Percentiles rank a stretch among this genome's conserved stretches.
Conservation (phyloP, 257 asterid genomes). For the Nicotiana otophora region DNA sequence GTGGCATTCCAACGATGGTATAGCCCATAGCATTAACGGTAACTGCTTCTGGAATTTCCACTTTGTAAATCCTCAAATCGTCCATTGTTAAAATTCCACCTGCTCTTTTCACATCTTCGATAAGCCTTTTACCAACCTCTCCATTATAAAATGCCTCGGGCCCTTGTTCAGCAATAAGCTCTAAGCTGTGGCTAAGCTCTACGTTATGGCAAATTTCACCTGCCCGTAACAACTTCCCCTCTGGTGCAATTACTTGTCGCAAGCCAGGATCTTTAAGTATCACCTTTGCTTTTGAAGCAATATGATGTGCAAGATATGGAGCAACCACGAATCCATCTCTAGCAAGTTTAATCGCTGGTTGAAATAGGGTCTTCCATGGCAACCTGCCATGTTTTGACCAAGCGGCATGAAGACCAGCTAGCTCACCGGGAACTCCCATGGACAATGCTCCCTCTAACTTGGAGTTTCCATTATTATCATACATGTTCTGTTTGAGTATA, state of each 20-base stretch:
- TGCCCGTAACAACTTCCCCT: conserved; percentile 52
- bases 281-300: conserved; percentile 20
- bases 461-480: conserved; percentile 37
- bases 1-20: conserved; percentile 84
- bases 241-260: conserved; percentile 58
- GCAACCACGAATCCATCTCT: conserved; percentile 68
- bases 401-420: conserved; percentile 82
- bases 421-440: conserved; percentile 88
- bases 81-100: conserved; percentile 87
- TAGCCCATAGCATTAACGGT: conserved; percentile 62
- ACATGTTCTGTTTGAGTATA: conserved; percentile 64
- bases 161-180: conserved; percentile 68
- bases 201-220: conserved; percentile 73
- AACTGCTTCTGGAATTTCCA: conserved; percentile 45
- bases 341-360: conserved; percentile 73
- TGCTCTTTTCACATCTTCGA: conserved; percentile 55
- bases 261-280: conserved; percentile 64
- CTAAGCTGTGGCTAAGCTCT: conserved; percentile 68
- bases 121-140: conserved; percentile 52
- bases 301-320: conserved; percentile 44
- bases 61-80: conserved; percentile 65
- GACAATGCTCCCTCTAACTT: conserved; percentile 59
- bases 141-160: conserved; percentile 70
- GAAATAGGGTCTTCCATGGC: conserved; percentile 65
- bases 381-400: conserved; percentile 68